Percentiles rank a stretch among this genome's conserved stretches.
Evolutionary conservation across 2,329 filamentous ascomycete genomes (phyloP).

Genomic region (Volutella citrinella): DNA sequence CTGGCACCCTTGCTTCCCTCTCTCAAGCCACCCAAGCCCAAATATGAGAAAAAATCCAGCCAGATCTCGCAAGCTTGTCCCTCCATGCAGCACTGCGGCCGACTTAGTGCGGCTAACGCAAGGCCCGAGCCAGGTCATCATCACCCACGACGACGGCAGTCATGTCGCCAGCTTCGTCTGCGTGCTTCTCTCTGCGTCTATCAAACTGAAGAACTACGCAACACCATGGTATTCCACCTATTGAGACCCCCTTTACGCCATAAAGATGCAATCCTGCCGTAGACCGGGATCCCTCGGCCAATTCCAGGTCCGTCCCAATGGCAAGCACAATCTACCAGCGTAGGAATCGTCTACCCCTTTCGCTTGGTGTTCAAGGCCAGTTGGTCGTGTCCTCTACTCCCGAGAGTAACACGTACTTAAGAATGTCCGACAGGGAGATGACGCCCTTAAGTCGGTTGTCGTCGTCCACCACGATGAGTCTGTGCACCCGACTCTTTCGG

Average conservation of each 20-base stretch:
- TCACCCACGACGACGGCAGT: no score
- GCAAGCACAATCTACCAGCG: slow-evolving; percentile 22
- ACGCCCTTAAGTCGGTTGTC: slow-evolving; percentile 82
- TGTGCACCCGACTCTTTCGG: slow-evolving; percentile 89
- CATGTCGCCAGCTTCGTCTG: slow-evolving; percentile 4
- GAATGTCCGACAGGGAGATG: slow-evolving; percentile 90
- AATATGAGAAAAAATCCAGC: no score
- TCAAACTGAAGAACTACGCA: slow-evolving; percentile 20
- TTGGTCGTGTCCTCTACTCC: slow-evolving; percentile 58
- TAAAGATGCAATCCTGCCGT: slow-evolving; percentile 21
- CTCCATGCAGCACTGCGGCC: no score
- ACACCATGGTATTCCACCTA: slow-evolving; percentile 20
- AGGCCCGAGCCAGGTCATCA: no score
- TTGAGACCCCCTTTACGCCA: slow-evolving; percentile 21
- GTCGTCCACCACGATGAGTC: slow-evolving; percentile 90
- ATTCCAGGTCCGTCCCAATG: no score
- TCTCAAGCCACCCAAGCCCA: no score
- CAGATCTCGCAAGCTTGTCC: no score
- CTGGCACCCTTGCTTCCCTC: no score
- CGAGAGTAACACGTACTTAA: slow-evolving; percentile 87
- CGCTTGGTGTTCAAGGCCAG: slow-evolving; percentile 19
- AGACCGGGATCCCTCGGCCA: no score
- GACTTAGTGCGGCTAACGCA: no score
- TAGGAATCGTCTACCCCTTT: slow-evolving; percentile 20
- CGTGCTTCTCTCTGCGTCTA: slow-evolving; percentile 17